These are phyloP conservation scores for Stachybotrys chartarum DNA, from an alignment of 2,329 filamentous ascomycete genomes.

Conservation along the genomic window DNA sequence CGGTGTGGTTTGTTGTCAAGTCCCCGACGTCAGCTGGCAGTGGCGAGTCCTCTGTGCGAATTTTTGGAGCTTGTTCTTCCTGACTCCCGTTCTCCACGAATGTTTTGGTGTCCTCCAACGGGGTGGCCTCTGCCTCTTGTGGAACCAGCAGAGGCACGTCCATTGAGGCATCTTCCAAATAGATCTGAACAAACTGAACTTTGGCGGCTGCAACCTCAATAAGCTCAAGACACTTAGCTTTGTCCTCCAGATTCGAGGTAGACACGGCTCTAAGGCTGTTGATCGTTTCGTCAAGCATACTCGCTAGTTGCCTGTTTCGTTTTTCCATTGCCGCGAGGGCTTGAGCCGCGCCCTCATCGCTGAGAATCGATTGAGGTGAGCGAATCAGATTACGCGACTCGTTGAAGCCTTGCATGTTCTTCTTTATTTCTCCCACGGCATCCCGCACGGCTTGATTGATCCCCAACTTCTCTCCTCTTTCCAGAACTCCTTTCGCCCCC, in stretches of 20 bases:
- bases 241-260: conserved; percentile 39
- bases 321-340: conserved; percentile 48
- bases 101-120: background rate
- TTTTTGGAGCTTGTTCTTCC: background rate
- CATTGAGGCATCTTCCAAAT: conserved; percentile 50
- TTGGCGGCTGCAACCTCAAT: conserved; percentile 56
- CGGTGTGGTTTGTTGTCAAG: conserved; percentile 11
- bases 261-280: conserved; percentile 55
- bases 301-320: conserved; percentile 59
- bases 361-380: conserved; percentile 23
- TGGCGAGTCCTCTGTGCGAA: conserved; percentile 4
- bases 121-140: conserved; percentile 7
- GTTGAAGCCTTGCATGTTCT: conserved; percentile 65
- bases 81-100: background rate
- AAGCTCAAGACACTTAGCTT: conserved; percentile 40
- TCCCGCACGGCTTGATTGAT: conserved; percentile 78
- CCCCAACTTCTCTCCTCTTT: conserved; percentile 67
- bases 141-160: conserved; percentile 31
- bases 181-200: conserved; percentile 57
- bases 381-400: conserved; percentile 40
- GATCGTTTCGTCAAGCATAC: conserved; percentile 62
- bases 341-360: conserved; percentile 22
- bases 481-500: conserved; percentile 65
- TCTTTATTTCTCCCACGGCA: conserved; percentile 70
- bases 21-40: conserved; percentile 8